Evolutionary conservation across 2,329 filamentous ascomycete genomes (phyloP), one percentile per base, ranked within the genome.

Genomic region (Claviceps sp.): DNA sequence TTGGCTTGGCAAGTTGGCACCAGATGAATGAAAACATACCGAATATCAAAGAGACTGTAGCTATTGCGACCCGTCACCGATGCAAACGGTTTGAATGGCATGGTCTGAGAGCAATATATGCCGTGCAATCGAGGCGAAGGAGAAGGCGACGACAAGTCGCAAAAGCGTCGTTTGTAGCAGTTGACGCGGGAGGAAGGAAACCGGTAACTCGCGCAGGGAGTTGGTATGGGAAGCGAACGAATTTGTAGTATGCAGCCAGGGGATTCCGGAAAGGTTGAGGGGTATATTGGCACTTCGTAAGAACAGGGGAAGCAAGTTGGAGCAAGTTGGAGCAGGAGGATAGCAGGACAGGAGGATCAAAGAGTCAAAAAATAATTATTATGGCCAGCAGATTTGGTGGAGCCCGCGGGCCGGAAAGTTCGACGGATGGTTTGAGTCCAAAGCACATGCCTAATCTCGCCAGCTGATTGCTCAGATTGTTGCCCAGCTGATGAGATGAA

Each of bases 1-100:
- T 43, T 37, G 30, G 30, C 30, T 34, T 34, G 30, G 9, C 30
- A 34, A 34, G 30, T 34, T 34, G 45, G 18, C 24, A 49, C 14
- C 47, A 47, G 37, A 42, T 8, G 8, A 45, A 24, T 9, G 16
- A 44, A 44, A 24, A 61, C 75, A 58, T 66, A 79, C 77, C 77
- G 74, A 57, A 81, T 77, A 59, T 80, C 76, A 60, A 81, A 81
- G 45, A 79, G 70, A 22, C 74, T 75, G 57, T 72, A 75, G 49
- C 70, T 72, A 60, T 71, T 70, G 58, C 72, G 74, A 55, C 72
- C 72, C 18, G 71, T 73, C 57, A 76, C 73, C 42, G 73, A 70
- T 20, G 70, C 70, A 59, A 81, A 78, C 46, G 75, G 75, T 52
- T 78, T 79, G 57, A 79, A 77, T 26, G 72, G 75, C 76, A 79